Conservation (phyloP, 352 stramenopile genomes). For the Aphanomyces cochlioides region DNA sequence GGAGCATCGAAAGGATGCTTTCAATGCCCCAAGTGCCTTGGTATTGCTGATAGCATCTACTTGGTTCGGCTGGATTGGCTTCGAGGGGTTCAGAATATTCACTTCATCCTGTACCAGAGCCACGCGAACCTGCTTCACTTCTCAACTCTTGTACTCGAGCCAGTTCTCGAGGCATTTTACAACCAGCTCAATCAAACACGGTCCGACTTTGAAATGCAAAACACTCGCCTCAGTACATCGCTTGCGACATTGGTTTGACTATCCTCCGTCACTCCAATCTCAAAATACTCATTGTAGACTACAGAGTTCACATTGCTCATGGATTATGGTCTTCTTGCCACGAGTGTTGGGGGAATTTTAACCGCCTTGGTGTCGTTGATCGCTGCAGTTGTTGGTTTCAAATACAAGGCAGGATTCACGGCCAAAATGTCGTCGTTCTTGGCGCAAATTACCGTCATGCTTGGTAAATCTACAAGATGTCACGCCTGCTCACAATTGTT, state of each 20-base stretch:
- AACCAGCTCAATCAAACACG: conserved; percentile 38
- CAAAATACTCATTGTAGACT: conserved; percentile 6
- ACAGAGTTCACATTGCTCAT: conserved; percentile 37
- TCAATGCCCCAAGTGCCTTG: conserved; percentile 53
- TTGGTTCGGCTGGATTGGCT: conserved; percentile 55
- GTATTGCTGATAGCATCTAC: conserved; percentile 36
- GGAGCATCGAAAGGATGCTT: conserved; percentile 56
- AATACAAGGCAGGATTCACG: conserved; percentile 41
- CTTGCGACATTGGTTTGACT: conserved; percentile 30
- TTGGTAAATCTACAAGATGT: conserved; percentile 9
- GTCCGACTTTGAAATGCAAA: conserved; percentile 26
- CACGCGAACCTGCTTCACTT: conserved; percentile 23
- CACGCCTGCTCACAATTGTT: background rate
- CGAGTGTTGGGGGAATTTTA: conserved; percentile 39
- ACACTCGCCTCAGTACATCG: conserved; percentile 26
- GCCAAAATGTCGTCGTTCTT: conserved; percentile 45
- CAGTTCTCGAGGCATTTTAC: conserved; percentile 38
- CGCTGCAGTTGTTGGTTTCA: conserved; percentile 40
- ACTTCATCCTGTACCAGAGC: conserved; percentile 27
- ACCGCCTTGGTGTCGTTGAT: conserved; percentile 36
- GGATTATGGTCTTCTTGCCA: conserved; percentile 36
- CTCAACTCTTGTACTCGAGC: conserved; percentile 30
- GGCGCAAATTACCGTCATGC: conserved; percentile 37
- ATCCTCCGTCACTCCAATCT: conserved; percentile 9
- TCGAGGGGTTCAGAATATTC: conserved; percentile 41